A percentile compares a stretch with the other conserved stretches of the same genome.
phyloP scores from a whole-genome alignment of 148 eudicot species.

The Vaccinium corymbosum region DNA sequence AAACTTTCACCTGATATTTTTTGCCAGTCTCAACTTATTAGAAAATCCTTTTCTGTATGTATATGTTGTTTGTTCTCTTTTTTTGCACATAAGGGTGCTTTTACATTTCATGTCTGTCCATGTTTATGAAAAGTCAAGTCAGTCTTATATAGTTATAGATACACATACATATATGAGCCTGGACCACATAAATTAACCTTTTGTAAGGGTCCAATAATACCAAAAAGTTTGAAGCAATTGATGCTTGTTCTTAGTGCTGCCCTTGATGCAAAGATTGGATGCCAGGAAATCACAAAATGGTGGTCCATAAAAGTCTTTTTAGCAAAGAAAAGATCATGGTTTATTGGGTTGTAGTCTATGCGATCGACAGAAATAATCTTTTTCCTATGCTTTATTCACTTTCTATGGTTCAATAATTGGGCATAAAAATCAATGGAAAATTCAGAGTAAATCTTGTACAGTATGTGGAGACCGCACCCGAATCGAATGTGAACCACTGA shows the following conservation, averaged over 20 bases:
- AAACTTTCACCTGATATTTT: background rate
- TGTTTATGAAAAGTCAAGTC: slow-evolving; percentile 2
- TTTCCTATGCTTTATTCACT: slow-evolving; percentile 11
- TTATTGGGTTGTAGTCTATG: background rate
- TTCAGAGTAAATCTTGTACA: background rate
- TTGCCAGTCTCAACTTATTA: background rate
- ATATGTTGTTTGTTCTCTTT: background rate
- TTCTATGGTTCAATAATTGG: background rate
- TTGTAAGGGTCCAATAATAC: slow-evolving; percentile 7
- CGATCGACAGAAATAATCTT: slow-evolving; percentile 6
- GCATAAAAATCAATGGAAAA: background rate
- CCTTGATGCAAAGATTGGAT: background rate
- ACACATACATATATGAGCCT: background rate
- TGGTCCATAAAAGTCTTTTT: slow-evolving; percentile 12
- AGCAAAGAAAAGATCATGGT: slow-evolving; percentile 2
- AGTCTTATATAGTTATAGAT: background rate
- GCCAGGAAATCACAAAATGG: background rate
- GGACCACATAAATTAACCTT: slow-evolving; percentile 11
- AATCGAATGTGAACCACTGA: background rate
- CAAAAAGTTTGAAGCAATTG: slow-evolving; percentile 16
- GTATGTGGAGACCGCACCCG: background rate
- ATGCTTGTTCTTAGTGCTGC: slow-evolving; percentile 2
- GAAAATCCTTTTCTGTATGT: background rate
- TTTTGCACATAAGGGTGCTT: background rate
- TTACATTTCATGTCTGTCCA: background rate